phyloP scores from a whole-genome alignment of 768 basidiomycete species.

The Postia placenta region DNA sequence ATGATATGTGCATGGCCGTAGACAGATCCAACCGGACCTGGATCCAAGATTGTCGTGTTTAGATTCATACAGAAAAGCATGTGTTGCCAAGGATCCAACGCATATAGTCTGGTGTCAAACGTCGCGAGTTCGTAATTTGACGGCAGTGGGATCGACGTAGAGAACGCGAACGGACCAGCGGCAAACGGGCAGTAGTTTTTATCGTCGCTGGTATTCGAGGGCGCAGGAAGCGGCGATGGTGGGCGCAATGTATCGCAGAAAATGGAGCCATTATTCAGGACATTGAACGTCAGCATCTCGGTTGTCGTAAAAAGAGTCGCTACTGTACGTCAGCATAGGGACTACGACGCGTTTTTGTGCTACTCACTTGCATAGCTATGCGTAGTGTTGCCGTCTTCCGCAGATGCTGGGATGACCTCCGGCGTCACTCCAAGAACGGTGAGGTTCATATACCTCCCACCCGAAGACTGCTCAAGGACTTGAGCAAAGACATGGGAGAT shows the following conservation, averaged over 20 bases:
- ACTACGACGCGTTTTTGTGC: neutral
- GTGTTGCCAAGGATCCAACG: conserved; percentile 79
- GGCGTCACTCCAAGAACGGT: conserved; percentile 65
- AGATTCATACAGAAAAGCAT: conserved; percentile 84
- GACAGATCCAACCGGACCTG: conserved; percentile 43
- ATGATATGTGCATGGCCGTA: conserved; percentile 66
- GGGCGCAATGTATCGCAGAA: conserved; percentile 79
- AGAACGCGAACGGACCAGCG: conserved; percentile 77
- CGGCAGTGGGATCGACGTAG: conserved; percentile 64
- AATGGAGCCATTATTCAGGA: conserved; percentile 64
- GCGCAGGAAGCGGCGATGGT: conserved; percentile 68
- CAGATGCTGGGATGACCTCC: conserved; percentile 51
- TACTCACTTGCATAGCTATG: conserved; percentile 31
- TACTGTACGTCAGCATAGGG: conserved; percentile 18
- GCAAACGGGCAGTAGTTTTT: conserved; percentile 68
- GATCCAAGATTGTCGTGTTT: conserved; percentile 67
- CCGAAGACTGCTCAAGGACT: conserved; percentile 34
- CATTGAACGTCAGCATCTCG: conserved; percentile 69
- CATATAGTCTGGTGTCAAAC: conserved; percentile 75
- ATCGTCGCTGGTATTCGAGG: conserved; percentile 30
- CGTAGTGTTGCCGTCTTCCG: conserved; percentile 43
- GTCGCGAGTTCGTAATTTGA: conserved; percentile 72
- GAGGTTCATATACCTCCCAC: conserved; percentile 54
- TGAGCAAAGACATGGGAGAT: conserved; percentile 72
- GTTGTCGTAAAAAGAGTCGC: conserved; percentile 88